Base-by-base conservation (phyloP, 1,139 yeast genomes). In the Debaryomyces robertsiae region DNA sequence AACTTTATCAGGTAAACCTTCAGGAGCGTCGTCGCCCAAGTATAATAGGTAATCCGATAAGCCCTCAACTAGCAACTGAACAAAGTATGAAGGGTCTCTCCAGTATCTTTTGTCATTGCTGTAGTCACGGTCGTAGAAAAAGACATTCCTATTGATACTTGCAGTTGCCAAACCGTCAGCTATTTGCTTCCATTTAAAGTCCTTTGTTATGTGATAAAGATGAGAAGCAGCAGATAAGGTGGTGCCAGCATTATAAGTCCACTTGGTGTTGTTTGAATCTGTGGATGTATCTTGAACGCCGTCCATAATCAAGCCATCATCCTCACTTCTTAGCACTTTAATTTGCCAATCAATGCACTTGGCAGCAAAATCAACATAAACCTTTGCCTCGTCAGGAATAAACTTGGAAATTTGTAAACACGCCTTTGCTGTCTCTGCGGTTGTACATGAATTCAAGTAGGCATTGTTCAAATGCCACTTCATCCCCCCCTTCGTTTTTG, bases 221-320 rank as follows among this genome's bases (percentile, higher is more conserved):
- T 74, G 65, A 7, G 78, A 59, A 4, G 80, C 72, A 1, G 82
- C 79, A 7, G 84, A 76, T 32, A 83, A 54, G 0, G 88, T 79
- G 4, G 84, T 75, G 13, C 91, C 90, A 22, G 80, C 74, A 60
- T 83, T 83, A 59, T 84, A 84, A n/a, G 85, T 73, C 81, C 84
- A 81, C 58, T 83, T 82, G 46, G 73, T 73, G 17, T 67, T 67
- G 49, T 80, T 75, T 6, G 73, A 64, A 18, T 65, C 60, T 23
- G 69, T 71, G 17, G 70, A 66, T 32, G 75, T 73, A 41, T 68
- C 68, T 38, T 78, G 82, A 37, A 81, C 67, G 35, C 90, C 90
- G 57, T 83, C 91, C 59, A 65, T 66, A 40, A 83, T 77, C 47
- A 82, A 69, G 44, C 78, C 73, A 58, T 81, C 86, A 25, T 60